Evolutionary conservation across 352 stramenopile species (phyloP).

Genomic region (Phytophthora pseudosyringae): DNA sequence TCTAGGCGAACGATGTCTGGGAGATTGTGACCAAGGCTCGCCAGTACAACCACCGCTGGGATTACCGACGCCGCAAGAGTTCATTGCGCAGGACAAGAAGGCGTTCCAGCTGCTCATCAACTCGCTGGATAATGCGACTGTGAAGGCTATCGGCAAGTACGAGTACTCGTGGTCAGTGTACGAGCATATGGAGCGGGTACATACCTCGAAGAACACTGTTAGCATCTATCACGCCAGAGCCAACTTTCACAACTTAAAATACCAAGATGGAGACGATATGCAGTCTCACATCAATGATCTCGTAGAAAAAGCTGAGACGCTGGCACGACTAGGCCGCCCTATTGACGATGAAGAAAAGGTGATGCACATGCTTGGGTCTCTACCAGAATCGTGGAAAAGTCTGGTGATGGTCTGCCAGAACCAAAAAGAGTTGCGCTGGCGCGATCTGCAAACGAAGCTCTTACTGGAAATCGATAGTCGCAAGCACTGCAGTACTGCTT

Average conservation of each 20-base stretch:
- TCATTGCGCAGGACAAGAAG: constrained; percentile 9
- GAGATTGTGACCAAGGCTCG: background rate
- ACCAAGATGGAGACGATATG: constrained; percentile 21
- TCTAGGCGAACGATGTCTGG: constrained; percentile 9
- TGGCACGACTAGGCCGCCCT: constrained; percentile 3
- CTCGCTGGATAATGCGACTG: constrained; percentile 18
- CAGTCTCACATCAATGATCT: constrained; percentile 12
- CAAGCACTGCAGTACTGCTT: no score
- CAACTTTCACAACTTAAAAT: constrained; percentile 8
- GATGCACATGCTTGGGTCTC: constrained; percentile 10
- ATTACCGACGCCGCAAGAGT: background rate
- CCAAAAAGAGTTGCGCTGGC: background rate
- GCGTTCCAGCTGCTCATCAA: constrained; percentile 19
- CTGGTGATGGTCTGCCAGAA: constrained; percentile 18
- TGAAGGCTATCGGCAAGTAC: constrained; percentile 21
- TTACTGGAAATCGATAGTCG: background rate
- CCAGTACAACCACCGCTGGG: background rate
- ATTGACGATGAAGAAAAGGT: constrained; percentile 19
- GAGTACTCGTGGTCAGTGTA: constrained; percentile 11
- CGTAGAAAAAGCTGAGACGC: constrained; percentile 10
- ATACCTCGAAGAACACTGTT: constrained; percentile 11
- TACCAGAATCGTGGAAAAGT: constrained; percentile 10
- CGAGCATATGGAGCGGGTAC: constrained; percentile 13
- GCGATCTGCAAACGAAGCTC: background rate
- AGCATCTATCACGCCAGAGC: constrained; percentile 6